Evolutionary conservation across 495 filamentous ascomycete species (phyloP), one percentile per base, ranked within the genome.

Genomic region (Penicillium samsonianum): DNA sequence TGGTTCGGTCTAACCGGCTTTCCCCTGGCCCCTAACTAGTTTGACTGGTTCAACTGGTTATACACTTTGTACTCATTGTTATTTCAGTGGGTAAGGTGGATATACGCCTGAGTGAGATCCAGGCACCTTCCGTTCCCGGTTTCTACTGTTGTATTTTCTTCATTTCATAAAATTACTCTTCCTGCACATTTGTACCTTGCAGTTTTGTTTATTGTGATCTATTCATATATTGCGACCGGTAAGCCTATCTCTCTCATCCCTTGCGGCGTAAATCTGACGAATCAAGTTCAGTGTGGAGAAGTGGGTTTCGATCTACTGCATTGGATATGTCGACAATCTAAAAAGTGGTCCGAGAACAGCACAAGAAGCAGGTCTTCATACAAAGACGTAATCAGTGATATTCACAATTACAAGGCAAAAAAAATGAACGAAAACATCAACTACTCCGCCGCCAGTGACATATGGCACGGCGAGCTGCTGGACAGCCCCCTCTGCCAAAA

Each of bases 401-500:
- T 33, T 11, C 52, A 17, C 19, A 22, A 37, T 35, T 30, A 14
- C 37, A 47, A 53, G 23, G 14, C 42, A 42, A 45, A n/a, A n/a
- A n/a, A n/a, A 19, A 65, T 57, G 53, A 50, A 58, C 22, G 53
- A 57, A 47, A 55, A 63, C 41, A 14, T 50, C 22, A 23, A 37
- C 8, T 47, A 64, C 44, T 54, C 40, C 26, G 59, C 52, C 45
- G 43, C 62, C 12, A 54, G 51, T 23, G 56, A 44, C 7, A 40
- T 53, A 5, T 67, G 59, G 56, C 35, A 53, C 12, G 42, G 47
- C 23, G 64, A 67, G 50, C 53, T 65, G 57, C 64, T 47, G 61
- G 64, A 65, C 61, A 43, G 57, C 57, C 62, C 64, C 28, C 40
- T 59, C 25, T 67, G 61, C 49, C 52, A 55, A 14, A 57, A 60